Base-by-base conservation (phyloP, 306 rosid species). In the Quercus rubra region DNA sequence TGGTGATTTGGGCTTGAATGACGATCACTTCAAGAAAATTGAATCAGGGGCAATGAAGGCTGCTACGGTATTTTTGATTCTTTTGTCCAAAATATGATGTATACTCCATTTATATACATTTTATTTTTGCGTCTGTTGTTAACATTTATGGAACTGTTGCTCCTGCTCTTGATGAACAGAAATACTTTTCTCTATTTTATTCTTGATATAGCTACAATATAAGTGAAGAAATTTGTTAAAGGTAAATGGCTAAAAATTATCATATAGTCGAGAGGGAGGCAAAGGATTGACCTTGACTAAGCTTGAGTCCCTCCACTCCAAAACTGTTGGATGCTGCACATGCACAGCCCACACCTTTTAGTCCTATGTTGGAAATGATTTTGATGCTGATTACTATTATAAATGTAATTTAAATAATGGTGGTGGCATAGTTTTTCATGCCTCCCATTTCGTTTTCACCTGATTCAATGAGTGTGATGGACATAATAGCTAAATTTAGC, bases 1-100 rank as follows among this genome's bases (percentile, higher is more conserved):
- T 66, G 97, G 91, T 10, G 97, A 94, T 73, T 85, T 94, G 89
- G 90, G 97, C 76, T 78, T 94, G 89, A 94, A 94, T 77, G 99
- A 94, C 13, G 97, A 92, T 54, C 97, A 94, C 85, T 94, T 94
- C 83, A 91, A 92, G 79, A 83, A 81, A 86, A 92, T 94, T 83
- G 88, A 86, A 31, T 73, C 84, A 55, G 92, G 74, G 30, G 94
- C 97, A 55, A 82, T 67, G 82, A 91, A 91, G 86, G 99, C 97
- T 74, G 97, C 71, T 51, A 69, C 78, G 97, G 99, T 94, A 87
- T 82, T 69, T 63, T 56, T 61, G 30, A 5, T 70, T 82, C 35
- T 80, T 73, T 74, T 71, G 31, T 51, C 4, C 7, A 61, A 52
- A n/a, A 71, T 25, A 54, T 17, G 18, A 27, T 78, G 25, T 46